Conservation (phyloP, 208 protist genomes). For the Naegleria fowleri region DNA sequence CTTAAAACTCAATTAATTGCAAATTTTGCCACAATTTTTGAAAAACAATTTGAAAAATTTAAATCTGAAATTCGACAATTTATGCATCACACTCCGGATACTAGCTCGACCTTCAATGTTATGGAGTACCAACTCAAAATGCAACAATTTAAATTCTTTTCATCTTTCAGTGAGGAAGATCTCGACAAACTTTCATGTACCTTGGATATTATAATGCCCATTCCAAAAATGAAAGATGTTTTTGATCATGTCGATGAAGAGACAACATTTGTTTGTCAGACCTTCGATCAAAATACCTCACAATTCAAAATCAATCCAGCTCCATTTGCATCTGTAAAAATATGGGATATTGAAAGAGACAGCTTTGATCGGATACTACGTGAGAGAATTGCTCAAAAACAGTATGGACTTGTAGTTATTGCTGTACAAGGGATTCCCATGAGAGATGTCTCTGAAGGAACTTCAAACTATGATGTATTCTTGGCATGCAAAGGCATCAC, state of each 20-base stretch:
- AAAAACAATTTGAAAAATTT: not conserved
- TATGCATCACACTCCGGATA: not conserved
- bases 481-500: conserved; percentile 2
- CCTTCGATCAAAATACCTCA: not conserved
- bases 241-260: not conserved
- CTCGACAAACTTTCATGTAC: not conserved
- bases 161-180: not conserved
- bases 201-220: not conserved
- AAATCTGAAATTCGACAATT: not conserved
- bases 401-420: not conserved
- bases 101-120: not conserved
- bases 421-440: conserved; percentile 9
- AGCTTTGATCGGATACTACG: not conserved
- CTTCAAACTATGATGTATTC: conserved; percentile 7
- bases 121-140: not conserved
- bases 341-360: not conserved
- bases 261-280: not conserved
- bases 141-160: not conserved
- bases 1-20: not conserved
- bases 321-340: not conserved
- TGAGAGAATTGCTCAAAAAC: not conserved
- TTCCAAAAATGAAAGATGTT: not conserved
- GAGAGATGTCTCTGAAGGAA: not conserved
- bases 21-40: not conserved
- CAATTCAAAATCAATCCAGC: not conserved